Base-by-base conservation (phyloP, 352 stramenopile species). In the Phytopythium aichiense region DNA sequence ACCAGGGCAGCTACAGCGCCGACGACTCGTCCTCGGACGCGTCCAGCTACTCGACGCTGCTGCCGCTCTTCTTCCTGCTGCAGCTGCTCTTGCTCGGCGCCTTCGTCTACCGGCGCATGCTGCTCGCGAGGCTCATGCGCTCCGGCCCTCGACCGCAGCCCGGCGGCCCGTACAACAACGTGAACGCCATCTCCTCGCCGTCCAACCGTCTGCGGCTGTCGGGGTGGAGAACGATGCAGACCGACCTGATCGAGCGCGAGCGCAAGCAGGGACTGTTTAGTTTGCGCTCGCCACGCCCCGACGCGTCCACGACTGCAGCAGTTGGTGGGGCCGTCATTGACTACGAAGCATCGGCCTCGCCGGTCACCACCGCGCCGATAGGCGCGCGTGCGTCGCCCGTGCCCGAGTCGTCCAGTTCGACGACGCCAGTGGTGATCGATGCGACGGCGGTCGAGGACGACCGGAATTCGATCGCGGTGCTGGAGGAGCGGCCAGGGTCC, bases 131-230 rank as follows among this genome's bases (percentile, higher is more conserved):
- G 28, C 72, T 67, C 23, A 50, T 56, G 20, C 56, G 54, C 23
- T 33, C 63, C 0, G 68, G 53, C 13, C 37, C 54, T 6, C 55
- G 28, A 3, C n/a, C 60, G 25, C 40, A 43, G 22, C 31, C 49
- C 0, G 68, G 81, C 56, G 83, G 81, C 12, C 79, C 81, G 42
- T 92, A 92, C 71, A 91, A 92, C 59, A 87, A 92, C 33, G 77
- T 86, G 22, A 65, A 77, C 42, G 79, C 79, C 7, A 90, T 90
- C 63, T 62, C 75, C n/a, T 88, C 77, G 15, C 81, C 83, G 11
- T 88, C 79, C 7, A 89, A 91, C 45, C 67, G 79, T 0, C 68
- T 92, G 13, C 57, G 84, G 16, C 76, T 92, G 16, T 87, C 79
- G 7, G 83, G 81, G 0, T 92, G 83, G 83, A 61, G 61, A 5